Evolutionary conservation across 23 red algal genomes (phyloP).

Genomic region (Gracilaria vermiculophylla): DNA sequence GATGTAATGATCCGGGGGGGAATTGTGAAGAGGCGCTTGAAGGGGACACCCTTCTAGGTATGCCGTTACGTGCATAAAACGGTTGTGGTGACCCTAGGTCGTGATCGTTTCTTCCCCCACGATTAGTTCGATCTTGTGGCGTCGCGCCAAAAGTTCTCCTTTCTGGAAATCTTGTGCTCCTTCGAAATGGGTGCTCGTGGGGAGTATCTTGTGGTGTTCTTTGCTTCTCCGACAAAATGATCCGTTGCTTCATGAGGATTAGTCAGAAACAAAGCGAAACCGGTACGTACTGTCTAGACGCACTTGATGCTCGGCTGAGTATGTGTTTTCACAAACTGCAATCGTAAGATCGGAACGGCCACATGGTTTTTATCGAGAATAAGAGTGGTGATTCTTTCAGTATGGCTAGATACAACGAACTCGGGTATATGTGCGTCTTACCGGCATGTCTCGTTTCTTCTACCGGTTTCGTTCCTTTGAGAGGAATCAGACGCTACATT

Average conservation of each 20-base stretch:
- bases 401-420: not conserved
- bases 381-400: not conserved
- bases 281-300: not conserved
- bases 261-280: not conserved
- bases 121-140: not conserved
- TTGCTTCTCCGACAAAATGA: not conserved
- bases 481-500: not conserved
- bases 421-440: not conserved
- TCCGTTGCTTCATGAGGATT: constrained; percentile 5
- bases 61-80: not conserved
- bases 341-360: not conserved
- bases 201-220: not conserved
- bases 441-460: not conserved
- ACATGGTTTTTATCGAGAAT: not conserved
- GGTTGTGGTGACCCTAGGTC: not conserved
- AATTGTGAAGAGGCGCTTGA: not conserved
- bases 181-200: not conserved
- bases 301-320: not conserved
- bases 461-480: not conserved
- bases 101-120: not conserved
- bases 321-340: not conserved
- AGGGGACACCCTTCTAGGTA: not conserved
- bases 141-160: not conserved
- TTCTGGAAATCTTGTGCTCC: not conserved
- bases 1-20: not conserved